A percentile compares a stretch with the other conserved stretches of the same genome.
Evolutionary conservation across 2,329 filamentous ascomycete species (phyloP).

Genomic region (Aspergillus niger): DNA sequence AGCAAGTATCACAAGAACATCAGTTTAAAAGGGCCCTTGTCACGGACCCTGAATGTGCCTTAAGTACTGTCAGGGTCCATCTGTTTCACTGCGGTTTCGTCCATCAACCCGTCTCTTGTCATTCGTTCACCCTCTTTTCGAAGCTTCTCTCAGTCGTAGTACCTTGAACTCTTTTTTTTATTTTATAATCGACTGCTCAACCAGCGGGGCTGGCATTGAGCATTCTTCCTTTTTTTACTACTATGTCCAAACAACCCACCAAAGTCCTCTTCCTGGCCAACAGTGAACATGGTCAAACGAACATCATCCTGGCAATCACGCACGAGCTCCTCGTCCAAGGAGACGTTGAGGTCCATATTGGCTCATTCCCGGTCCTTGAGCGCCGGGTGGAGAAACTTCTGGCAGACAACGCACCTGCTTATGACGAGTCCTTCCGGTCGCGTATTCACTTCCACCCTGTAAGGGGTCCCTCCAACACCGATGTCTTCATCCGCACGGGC

Average conservation of each 20-base stretch:
- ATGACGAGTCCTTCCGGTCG: constrained; percentile 21
- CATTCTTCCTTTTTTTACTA: background rate
- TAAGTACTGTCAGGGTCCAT: background rate
- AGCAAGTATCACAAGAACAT: background rate
- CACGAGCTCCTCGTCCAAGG: constrained; percentile 43
- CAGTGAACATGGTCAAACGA: constrained; percentile 51
- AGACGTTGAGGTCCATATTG: constrained; percentile 48
- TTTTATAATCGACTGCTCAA: background rate
- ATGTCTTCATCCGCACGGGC: constrained; percentile 36
- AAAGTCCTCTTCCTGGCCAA: constrained; percentile 49
- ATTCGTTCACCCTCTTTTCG: background rate
- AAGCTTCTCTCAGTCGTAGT: background rate
- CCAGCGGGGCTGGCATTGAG: background rate
- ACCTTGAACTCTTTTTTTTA: too few relatives aligned
- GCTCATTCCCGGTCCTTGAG: constrained; percentile 45
- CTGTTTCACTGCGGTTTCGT: constrained; percentile 6
- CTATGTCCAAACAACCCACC: constrained; percentile 19
- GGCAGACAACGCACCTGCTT: constrained; percentile 22
- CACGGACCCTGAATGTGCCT: background rate
- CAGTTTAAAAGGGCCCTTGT: background rate
- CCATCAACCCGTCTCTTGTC: background rate
- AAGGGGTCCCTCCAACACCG: constrained; percentile 33
- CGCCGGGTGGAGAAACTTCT: constrained; percentile 33
- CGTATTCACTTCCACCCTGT: constrained; percentile 38
- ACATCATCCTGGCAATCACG: constrained; percentile 49